These are phyloP conservation scores for Flaveria brownii DNA, from an alignment of 129 eudicot species.

Conservation along the genomic window DNA sequence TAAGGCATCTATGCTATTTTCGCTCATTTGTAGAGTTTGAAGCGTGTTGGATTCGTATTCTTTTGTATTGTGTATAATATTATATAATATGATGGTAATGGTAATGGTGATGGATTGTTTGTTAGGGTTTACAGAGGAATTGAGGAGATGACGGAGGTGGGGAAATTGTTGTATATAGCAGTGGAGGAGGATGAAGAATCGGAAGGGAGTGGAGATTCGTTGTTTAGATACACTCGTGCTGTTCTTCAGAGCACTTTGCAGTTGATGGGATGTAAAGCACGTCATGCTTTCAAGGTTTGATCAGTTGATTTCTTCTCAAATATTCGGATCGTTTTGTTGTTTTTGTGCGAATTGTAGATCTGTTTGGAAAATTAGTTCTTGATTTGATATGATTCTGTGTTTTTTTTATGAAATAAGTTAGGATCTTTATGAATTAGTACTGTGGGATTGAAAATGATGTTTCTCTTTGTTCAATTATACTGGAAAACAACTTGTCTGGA, in stretches of 20 bases:
- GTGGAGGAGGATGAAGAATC: slow-evolving; percentile 51
- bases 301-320: neutral
- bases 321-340: neutral
- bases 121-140: neutral
- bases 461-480: neutral
- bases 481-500: neutral
- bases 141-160: slow-evolving; percentile 47
- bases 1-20: neutral
- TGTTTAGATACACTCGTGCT: slow-evolving; percentile 85
- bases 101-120: neutral
- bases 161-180: slow-evolving; percentile 77
- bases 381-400: neutral
- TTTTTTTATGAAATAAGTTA: neutral
- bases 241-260: slow-evolving; percentile 88
- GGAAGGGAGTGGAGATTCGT: slow-evolving; percentile 31
- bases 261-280: slow-evolving; percentile 96
- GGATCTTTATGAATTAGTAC: neutral
- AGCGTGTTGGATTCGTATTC: neutral
- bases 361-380: neutral
- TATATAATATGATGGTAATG: neutral
- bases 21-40: neutral
- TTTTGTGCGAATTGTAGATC: neutral
- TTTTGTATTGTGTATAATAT: neutral
- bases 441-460: neutral
- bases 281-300: slow-evolving; percentile 92